Percentiles rank a stretch among this genome's conserved stretches.
phyloP scores from a whole-genome alignment of 768 basidiomycete species.

The Neoboletus subvelutipes region DNA sequence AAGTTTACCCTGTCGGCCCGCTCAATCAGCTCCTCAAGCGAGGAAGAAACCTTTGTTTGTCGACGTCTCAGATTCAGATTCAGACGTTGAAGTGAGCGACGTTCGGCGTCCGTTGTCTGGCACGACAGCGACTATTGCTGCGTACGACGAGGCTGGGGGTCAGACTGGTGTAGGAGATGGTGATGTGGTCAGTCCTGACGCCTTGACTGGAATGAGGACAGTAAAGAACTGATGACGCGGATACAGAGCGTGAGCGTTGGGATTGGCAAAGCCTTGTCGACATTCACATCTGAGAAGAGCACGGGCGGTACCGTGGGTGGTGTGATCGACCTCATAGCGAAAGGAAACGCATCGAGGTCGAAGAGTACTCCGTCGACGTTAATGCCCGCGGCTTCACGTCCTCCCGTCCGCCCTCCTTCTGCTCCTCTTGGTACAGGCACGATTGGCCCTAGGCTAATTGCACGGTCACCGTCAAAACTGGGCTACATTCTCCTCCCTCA shows the following conservation, averaged over 20 bases:
- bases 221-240: neutral
- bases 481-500: constrained; percentile 9
- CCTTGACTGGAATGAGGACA: neutral
- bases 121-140: neutral
- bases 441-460: neutral
- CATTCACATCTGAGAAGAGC: neutral
- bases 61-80: constrained; percentile 26
- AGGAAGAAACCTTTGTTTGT: constrained; percentile 21
- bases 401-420: constrained; percentile 1
- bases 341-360: neutral
- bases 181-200: constrained; percentile 10
- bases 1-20: neutral
- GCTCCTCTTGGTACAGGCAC: neutral
- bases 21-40: neutral
- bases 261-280: neutral
- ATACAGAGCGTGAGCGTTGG: constrained; percentile 9
- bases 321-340: constrained; percentile 9
- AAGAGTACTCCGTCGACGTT: constrained; percentile 2
- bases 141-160: neutral
- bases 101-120: neutral
- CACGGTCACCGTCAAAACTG: constrained; percentile 16
- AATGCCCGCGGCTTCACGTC: neutral
- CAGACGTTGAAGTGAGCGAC: constrained; percentile 20
- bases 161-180: neutral
- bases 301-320: neutral